Percentiles rank a stretch among this genome's conserved stretches.
These are phyloP conservation scores for Aspergillus sp. DNA, from an alignment of 2,329 filamentous ascomycete species.

Conservation along the genomic window DNA sequence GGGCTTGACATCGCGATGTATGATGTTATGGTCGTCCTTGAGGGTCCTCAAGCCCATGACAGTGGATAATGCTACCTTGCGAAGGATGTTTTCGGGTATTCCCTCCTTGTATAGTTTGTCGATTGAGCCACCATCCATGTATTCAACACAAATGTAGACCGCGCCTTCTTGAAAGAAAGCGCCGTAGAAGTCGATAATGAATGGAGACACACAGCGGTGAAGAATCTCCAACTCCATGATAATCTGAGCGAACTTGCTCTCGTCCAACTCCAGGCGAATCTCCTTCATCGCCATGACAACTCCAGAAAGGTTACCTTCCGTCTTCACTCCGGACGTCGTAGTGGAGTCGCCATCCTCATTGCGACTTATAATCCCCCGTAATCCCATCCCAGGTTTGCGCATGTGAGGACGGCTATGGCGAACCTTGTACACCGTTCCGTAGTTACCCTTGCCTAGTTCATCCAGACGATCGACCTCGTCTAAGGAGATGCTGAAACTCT, in stretches of 20 bases:
- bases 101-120: slow-evolving; percentile 93
- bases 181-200: slow-evolving; percentile 98
- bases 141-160: slow-evolving; percentile 99
- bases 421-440: slow-evolving; percentile 97
- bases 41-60: slow-evolving; percentile 87
- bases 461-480: slow-evolving; percentile 93
- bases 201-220: slow-evolving; percentile 90
- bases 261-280: slow-evolving; percentile 90
- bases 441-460: slow-evolving; percentile 96
- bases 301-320: slow-evolving; percentile 52
- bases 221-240: slow-evolving; percentile 97
- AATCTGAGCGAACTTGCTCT: slow-evolving; percentile 94
- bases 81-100: slow-evolving; percentile 82
- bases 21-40: slow-evolving; percentile 99
- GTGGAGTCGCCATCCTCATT: slow-evolving; percentile 26
- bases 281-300: slow-evolving; percentile 99
- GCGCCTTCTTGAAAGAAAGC: slow-evolving; percentile 99
- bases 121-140: slow-evolving; percentile 97
- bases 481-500: slow-evolving; percentile 88
- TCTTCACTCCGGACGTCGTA: slow-evolving; percentile 10
- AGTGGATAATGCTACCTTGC: slow-evolving; percentile 87
- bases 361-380: slow-evolving; percentile 60
- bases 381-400: slow-evolving; percentile 60
- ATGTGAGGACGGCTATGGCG: slow-evolving; percentile 74
- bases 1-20: slow-evolving; percentile 96